Evolutionary conservation across 306 rosid genomes (phyloP), one percentile per base, ranked within the genome.

Genomic region (Clitoria ternatea): DNA sequence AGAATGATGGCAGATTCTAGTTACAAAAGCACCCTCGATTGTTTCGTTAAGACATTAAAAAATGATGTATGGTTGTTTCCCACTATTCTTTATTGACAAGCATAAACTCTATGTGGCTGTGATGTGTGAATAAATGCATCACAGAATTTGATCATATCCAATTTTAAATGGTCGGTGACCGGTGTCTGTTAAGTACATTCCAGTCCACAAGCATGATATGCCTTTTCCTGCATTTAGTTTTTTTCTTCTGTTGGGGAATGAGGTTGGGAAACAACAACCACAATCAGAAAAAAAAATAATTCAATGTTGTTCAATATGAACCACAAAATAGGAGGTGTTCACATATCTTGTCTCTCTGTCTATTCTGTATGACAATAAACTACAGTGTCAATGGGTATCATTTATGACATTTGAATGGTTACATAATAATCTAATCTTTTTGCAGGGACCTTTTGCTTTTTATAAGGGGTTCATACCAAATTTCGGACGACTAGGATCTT

Each of bases 1-100:
- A 90, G 97, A 84, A 94, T 94, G 97, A 94, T 94, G 98, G 98
- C 96, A 19, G 97, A 94, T 77, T 57, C 97, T 61, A 56, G 89
- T 69, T 94, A 94, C 90, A 94, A 83, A 89, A 85, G 76, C 88
- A 94, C 96, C 10, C 24, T 94, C 24, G 98, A 94, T 80, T 94
- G 98, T 80, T 89, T 94, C 48, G 2, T 90, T 82, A 90, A 87
- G 80, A 94, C 98, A 66, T 81, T 94, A 43, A 94, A 79, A 77
- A 94, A 94, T 68, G 97, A 94, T 68, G 98, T 94, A 90, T 27
- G 88, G 37, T 70, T 61, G 5, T 62, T 57, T 79, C 45, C 59
- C 45, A n/a, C 56, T 42, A 0, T 33, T 33, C 32, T 79, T 50
- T 54, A 17, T 20, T 52, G 50, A 35, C 45, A 29, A 14, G 48